Conservation (phyloP, 768 basidiomycete species). For the Serendipita sp. region DNA sequence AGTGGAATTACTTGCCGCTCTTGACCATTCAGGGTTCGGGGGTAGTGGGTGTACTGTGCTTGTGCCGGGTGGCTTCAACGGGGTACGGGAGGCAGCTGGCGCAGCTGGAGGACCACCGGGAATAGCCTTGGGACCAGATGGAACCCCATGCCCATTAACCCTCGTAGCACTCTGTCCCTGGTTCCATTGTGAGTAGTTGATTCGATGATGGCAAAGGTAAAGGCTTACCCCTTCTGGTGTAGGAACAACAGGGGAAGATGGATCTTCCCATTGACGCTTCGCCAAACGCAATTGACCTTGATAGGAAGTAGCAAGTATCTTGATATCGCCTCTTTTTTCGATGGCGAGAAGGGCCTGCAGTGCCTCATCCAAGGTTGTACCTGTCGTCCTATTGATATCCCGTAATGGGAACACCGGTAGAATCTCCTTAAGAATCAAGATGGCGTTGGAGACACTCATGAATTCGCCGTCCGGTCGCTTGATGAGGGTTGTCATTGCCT, state of each 20-base stretch:
- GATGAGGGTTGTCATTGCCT: slow-evolving; percentile 11
- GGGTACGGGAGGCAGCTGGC: too few species aligned
- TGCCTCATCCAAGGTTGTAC: slow-evolving; percentile 36
- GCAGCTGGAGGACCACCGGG: too few species aligned
- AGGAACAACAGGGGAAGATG: neutral
- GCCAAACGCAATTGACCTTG: neutral
- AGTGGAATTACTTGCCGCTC: too few species aligned
- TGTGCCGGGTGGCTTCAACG: too few species aligned
- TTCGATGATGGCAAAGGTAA: too few species aligned
- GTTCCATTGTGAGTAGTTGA: too few species aligned
- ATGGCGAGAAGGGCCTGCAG: slow-evolving; percentile 52
- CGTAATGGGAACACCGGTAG: slow-evolving; percentile 74
- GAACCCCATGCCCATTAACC: too few species aligned
- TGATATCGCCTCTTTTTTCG: slow-evolving; percentile 72
- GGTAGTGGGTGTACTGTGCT: too few species aligned
- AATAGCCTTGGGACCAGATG: too few species aligned
- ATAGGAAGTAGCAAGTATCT: slow-evolving; percentile 52
- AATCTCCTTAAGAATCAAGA: slow-evolving; percentile 82
- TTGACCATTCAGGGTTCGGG: too few species aligned
- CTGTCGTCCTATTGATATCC: slow-evolving; percentile 35
- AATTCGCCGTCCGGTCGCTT: slow-evolving; percentile 54
- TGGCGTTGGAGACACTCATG: slow-evolving; percentile 96
- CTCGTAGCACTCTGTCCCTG: too few species aligned
- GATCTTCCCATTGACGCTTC: neutral
- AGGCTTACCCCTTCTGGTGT: neutral